phyloP scores from a whole-genome alignment of 2,329 filamentous ascomycete genomes.

The Colletotrichum abscissum region DNA sequence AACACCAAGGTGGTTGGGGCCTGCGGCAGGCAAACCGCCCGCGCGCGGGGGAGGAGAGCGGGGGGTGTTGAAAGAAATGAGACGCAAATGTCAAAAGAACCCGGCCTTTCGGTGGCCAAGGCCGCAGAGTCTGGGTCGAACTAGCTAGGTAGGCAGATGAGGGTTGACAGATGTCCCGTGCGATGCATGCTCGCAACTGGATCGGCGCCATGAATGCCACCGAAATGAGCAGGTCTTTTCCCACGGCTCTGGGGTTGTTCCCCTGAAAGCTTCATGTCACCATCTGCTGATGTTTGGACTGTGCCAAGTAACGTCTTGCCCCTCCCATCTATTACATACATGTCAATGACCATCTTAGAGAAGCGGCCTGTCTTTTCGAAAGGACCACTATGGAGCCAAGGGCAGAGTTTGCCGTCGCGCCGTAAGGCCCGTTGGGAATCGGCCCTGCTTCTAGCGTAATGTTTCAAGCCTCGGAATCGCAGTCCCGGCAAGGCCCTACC shows the following conservation, averaged over 20 bases:
- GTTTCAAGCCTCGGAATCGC: conserved; percentile 1
- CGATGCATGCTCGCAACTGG: neutral
- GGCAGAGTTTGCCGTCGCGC: neutral
- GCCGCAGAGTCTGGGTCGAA: neutral
- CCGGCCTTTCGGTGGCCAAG: neutral
- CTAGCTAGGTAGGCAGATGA: neutral
- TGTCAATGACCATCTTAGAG: neutral
- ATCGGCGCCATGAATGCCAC: neutral
- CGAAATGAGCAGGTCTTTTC: neutral
- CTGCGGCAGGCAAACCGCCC: neutral
- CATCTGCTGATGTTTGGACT: neutral
- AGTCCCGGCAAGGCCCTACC: neutral
- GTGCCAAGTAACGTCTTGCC: neutral
- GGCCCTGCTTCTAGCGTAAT: neutral
- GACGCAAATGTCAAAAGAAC: neutral
- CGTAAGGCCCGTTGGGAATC: neutral
- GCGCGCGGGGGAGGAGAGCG: neutral
- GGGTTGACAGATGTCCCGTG: conserved; percentile 1
- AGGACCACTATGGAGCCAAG: neutral
- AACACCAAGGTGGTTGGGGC: neutral
- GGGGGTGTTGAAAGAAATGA: neutral
- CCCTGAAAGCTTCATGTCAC: neutral
- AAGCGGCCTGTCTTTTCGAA: neutral
- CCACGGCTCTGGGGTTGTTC: neutral
- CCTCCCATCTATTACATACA: neutral